These are phyloP conservation scores for Geotrichum reessii DNA, from an alignment of 1,139 yeast species.

Conservation along the genomic window DNA sequence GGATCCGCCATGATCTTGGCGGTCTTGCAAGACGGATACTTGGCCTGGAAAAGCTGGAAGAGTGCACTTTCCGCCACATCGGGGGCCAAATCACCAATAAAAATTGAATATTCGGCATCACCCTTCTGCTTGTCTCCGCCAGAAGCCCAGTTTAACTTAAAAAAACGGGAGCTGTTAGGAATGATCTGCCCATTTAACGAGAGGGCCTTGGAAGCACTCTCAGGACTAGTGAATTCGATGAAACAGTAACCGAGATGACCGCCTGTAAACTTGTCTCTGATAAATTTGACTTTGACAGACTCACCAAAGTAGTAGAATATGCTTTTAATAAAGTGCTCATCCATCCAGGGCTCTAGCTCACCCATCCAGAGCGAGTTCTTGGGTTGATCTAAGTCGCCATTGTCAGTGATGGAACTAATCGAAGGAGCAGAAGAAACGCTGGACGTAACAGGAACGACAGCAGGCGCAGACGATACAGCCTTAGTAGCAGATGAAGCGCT, in stretches of 20 bases:
- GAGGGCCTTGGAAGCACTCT: constrained; percentile 63
- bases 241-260: constrained; percentile 76
- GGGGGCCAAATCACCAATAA: constrained; percentile 79
- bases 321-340: constrained; percentile 58
- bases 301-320: constrained; percentile 60
- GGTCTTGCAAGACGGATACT: constrained; percentile 70
- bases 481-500: neutral
- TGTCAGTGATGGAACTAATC: neutral
- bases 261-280: constrained; percentile 45
- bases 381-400: neutral
- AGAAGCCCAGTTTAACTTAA: constrained; percentile 83
- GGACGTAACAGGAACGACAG: constrained; percentile 3
- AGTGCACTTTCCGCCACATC: constrained; percentile 72
- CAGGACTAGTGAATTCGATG: constrained; percentile 65
- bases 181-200: constrained; percentile 62
- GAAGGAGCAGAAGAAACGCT: neutral
- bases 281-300: constrained; percentile 52
- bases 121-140: constrained; percentile 47
- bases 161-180: constrained; percentile 54
- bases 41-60: constrained; percentile 60
- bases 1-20: constrained; percentile 85
- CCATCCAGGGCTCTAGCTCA: constrained; percentile 82
- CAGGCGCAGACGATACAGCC: neutral
- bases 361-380: constrained; percentile 47
- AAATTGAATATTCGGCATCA: constrained; percentile 59